Evolutionary conservation across 2,329 filamentous ascomycete genomes (phyloP).

Genomic region (Elsinoe fawcettii): DNA sequence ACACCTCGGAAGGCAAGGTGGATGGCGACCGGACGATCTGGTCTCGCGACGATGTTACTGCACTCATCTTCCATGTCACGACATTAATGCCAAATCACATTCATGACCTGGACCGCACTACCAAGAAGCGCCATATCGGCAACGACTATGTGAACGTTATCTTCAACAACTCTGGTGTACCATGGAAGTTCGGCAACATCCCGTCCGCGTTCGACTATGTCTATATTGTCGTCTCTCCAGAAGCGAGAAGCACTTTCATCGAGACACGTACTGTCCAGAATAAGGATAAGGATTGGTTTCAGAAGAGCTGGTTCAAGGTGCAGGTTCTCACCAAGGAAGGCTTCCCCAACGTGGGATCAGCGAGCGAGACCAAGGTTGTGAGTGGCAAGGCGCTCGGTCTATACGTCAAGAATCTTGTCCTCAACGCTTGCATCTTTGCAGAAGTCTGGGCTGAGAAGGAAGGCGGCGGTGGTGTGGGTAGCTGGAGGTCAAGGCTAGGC

Average conservation of each 20-base stretch:
- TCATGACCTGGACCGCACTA: slow-evolving; percentile 59
- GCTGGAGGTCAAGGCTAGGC: slow-evolving; percentile 79
- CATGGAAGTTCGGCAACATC: slow-evolving; percentile 85
- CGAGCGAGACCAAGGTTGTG: slow-evolving; percentile 81
- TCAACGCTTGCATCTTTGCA: slow-evolving; percentile 91
- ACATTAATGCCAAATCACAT: slow-evolving; percentile 92
- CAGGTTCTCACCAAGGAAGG: slow-evolving; percentile 80
- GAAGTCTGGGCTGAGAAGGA: slow-evolving; percentile 78
- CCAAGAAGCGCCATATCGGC: slow-evolving; percentile 91
- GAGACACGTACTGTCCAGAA: slow-evolving; percentile 45
- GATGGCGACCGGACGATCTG: slow-evolving; percentile 87
- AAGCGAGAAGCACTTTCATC: slow-evolving; percentile 69
- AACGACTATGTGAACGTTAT: slow-evolving; percentile 98
- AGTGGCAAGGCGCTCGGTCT: slow-evolving; percentile 72
- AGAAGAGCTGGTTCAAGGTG: slow-evolving; percentile 60
- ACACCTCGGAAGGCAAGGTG: slow-evolving; percentile 58
- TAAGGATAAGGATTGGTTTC: slow-evolving; percentile 37
- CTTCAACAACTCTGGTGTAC: slow-evolving; percentile 86
- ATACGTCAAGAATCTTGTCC: slow-evolving; percentile 78
- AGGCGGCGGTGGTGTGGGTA: slow-evolving; percentile 56
- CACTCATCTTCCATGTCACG: slow-evolving; percentile 90
- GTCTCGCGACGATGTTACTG: slow-evolving; percentile 90
- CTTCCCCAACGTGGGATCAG: slow-evolving; percentile 86
- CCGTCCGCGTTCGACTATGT: slow-evolving; percentile 94
- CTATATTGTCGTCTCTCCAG: slow-evolving; percentile 89